Evolutionary conservation across 1,284 basidiomycete genomes (phyloP), one percentile per base, ranked within the genome.

Genomic region (Puccinia polysora): DNA sequence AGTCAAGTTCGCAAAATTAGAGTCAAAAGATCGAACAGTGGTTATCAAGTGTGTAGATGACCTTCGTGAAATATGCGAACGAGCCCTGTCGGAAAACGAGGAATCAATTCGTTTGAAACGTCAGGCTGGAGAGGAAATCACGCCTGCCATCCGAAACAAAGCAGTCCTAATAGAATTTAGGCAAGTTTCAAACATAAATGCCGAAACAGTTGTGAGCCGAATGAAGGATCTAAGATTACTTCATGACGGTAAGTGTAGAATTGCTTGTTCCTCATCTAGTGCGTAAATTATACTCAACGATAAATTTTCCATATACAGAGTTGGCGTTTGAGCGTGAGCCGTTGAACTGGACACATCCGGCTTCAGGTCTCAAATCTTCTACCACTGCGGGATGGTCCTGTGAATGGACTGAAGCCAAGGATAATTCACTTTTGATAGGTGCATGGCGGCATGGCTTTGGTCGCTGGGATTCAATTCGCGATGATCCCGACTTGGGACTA

Each of bases 381-480:
- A 65, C 62, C 2, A 73, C 70, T 32, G 62, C 70, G 15, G 70
- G 94, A 78, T 98, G 95, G 94, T 91, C 90, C 53, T 91, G 91
- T 73, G 88, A 90, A 47, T 99, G 96, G 96, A 87, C 86, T n/a
- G 86, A 88, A 36, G 86, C 87, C 74, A 92, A 98, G 75, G 96
- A 99, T 80, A 88, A 93, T 1, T 90, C 91, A 85, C 84, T 99
- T 14, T 85, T 98, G 28, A 87, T 97, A 63, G 96, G 96, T 34
- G 91, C 96, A 20, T 97, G 86, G 84, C 80, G 89, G 59, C 89
- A 98, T 77, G 96, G 96, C 28, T 96, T 98, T 79, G 94, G 94
- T 20, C 91, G 89, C 76, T 99, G 96, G 96, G 96, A 98, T 79
- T 84, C 86, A 53, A 97, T 98, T 83, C 86, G 89, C 77, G 90